Evolutionary conservation across 495 filamentous ascomycete species (phyloP).

Genomic region (Collariella sp.): DNA sequence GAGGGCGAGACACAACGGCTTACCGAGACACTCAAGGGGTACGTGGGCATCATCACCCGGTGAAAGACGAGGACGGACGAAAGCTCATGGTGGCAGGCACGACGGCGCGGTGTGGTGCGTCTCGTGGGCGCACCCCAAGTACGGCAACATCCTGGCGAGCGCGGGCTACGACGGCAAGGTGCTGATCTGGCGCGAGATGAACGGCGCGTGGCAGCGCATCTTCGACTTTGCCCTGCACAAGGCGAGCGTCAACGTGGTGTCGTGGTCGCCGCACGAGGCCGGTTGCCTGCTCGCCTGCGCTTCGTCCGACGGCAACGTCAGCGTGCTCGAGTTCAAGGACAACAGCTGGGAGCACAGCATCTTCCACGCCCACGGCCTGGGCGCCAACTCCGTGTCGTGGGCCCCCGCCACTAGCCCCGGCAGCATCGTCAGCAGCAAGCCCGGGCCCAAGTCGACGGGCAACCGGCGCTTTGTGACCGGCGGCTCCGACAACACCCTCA

Average conservation of each 20-base stretch:
- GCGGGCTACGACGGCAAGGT: constrained; percentile 96
- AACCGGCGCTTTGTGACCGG: constrained; percentile 82
- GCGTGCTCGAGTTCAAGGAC: constrained; percentile 91
- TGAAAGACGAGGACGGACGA: background rate
- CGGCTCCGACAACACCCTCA: constrained; percentile 84
- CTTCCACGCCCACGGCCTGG: constrained; percentile 84
- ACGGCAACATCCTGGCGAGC: constrained; percentile 92
- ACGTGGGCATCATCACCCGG: constrained; percentile 20
- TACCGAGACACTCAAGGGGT: constrained; percentile 92
- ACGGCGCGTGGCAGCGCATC: constrained; percentile 65
- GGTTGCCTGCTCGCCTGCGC: constrained; percentile 94
- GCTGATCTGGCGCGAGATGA: constrained; percentile 92
- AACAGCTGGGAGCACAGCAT: constrained; percentile 78
- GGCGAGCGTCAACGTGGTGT: constrained; percentile 89
- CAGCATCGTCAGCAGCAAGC: constrained; percentile 63
- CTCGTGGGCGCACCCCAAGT: constrained; percentile 96
- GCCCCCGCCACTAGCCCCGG: constrained; percentile 76
- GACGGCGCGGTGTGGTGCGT: constrained; percentile 95
- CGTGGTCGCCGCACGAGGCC: constrained; percentile 93
- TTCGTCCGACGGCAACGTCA: constrained; percentile 84
- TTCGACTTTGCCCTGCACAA: constrained; percentile 88
- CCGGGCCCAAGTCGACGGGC: constrained; percentile 48
- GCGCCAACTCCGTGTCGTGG: constrained; percentile 94
- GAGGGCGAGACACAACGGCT: constrained; percentile 88
- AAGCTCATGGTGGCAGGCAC: constrained; percentile 49